A percentile compares a stretch with the other conserved stretches of the same genome.
These are phyloP conservation scores for Vinca minor DNA, from an alignment of 257 asterid species.

Conservation along the genomic window DNA sequence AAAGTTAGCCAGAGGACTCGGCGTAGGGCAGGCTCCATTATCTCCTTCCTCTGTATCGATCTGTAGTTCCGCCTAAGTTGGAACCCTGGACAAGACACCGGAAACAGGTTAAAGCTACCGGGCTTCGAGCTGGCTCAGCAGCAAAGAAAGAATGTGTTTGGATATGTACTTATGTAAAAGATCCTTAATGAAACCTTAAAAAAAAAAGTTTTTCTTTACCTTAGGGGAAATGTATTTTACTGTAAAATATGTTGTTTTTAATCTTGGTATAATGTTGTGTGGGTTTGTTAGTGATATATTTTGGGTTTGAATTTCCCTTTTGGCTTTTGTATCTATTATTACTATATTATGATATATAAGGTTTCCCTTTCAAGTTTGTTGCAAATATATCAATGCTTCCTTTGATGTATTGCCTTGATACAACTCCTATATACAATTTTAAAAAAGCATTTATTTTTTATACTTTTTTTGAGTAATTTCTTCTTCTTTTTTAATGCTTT, in stretches of 20 bases:
- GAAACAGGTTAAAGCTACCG: not conserved
- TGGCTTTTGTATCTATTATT: not conserved
- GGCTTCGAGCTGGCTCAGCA: not conserved
- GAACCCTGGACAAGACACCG: not conserved
- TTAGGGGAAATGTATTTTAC: not conserved
- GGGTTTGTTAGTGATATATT: not conserved
- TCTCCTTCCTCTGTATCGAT: constrained; percentile 67
- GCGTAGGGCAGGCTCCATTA: constrained; percentile 72
- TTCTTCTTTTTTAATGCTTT: too few species aligned
- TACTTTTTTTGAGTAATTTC: not conserved
- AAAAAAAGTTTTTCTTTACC: not conserved
- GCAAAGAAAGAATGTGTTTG: not conserved
- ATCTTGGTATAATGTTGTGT: not conserved
- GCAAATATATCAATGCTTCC: too few species aligned
- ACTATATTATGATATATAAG: too few species aligned
- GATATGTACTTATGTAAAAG: not conserved
- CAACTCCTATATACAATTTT: too few species aligned
- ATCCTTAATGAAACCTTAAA: not conserved
- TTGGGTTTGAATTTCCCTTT: not conserved
- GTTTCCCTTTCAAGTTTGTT: not conserved
- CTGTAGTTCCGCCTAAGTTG: constrained; percentile 22
- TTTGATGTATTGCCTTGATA: too few species aligned
- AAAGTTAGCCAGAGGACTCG: constrained; percentile 71
- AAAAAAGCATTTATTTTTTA: too few species aligned
- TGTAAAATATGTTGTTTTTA: too few species aligned